Evolutionary conservation across 2,329 filamentous ascomycete genomes (phyloP).

Genomic region (Xylaria sp.): DNA sequence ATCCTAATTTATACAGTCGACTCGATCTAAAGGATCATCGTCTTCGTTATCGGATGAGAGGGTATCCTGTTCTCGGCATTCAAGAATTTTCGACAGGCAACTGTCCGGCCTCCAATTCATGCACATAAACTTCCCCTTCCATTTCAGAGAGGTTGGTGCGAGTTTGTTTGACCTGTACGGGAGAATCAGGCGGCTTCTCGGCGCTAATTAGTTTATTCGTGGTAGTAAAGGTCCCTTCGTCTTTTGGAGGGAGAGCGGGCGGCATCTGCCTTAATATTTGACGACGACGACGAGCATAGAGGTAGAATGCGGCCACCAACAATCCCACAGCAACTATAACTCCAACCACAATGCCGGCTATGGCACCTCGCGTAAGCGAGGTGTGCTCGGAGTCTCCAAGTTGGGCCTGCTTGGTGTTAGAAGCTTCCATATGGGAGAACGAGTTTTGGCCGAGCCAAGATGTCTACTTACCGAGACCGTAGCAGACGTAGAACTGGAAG

Average conservation of each 20-base stretch:
- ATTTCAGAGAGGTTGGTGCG: constrained; percentile 5
- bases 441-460: background rate
- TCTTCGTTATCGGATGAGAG: background rate
- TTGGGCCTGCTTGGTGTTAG: constrained; percentile 14
- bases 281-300: constrained; percentile 34
- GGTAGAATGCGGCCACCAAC: constrained; percentile 14
- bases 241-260: constrained; percentile 13
- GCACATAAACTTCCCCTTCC: constrained; percentile 5
- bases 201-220: background rate
- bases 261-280: background rate
- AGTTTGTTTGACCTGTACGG: background rate
- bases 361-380: constrained; percentile 33
- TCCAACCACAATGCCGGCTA: constrained; percentile 39
- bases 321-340: constrained; percentile 24
- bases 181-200: background rate
- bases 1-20: background rate
- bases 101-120: constrained; percentile 24
- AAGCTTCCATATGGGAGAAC: background rate
- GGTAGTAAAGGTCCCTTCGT: constrained; percentile 4
- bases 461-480: constrained; percentile 18
- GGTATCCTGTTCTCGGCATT: background rate
- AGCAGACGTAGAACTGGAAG: background rate
- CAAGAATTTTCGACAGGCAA: constrained; percentile 16
- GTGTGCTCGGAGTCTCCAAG: constrained; percentile 6
- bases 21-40: background rate